A percentile compares a stretch with the other conserved stretches of the same genome.
These are phyloP conservation scores for Pueraria montana DNA, from an alignment of 306 rosid genomes.

Conservation along the genomic window DNA sequence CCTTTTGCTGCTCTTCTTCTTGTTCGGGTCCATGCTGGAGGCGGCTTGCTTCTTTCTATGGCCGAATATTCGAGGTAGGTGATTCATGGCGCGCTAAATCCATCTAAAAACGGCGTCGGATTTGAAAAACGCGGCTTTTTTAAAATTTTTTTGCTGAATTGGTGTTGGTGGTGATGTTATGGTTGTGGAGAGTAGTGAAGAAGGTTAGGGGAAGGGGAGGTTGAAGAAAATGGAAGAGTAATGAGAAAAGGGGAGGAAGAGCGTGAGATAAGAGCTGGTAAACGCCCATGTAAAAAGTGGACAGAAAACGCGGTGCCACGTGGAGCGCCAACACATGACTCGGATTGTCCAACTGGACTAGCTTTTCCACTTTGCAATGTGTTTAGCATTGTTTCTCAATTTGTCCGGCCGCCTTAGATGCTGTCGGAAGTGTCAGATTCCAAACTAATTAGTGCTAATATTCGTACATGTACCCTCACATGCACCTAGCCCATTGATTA, in stretches of 20 bases:
- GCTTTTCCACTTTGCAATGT: not conserved
- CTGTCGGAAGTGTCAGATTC: not conserved
- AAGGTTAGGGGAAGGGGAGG: not conserved
- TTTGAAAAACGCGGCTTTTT: not conserved
- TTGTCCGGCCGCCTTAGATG: not conserved
- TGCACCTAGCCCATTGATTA: no score
- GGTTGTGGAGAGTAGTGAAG: no score
- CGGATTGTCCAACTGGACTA: slow-evolving; percentile 5
- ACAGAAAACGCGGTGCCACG: slow-evolving; percentile 78
- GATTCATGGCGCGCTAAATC: slow-evolving; percentile 69
- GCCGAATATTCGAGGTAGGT: slow-evolving; percentile 66
- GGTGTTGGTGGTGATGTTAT: no score
- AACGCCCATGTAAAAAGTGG: slow-evolving; percentile 58
- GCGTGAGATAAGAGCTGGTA: slow-evolving; percentile 51
- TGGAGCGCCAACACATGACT: slow-evolving; percentile 38
- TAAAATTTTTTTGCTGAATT: no score
- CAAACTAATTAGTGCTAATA: no score
- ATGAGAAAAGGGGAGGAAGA: not conserved
- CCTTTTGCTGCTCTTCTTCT: slow-evolving; percentile 38
- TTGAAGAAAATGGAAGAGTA: no score
- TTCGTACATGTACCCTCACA: no score
- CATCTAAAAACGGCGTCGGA: slow-evolving; percentile 59
- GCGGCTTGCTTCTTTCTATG: slow-evolving; percentile 43
- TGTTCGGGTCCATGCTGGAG: slow-evolving; percentile 57
- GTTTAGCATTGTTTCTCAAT: not conserved